phyloP scores from a whole-genome alignment of 1,139 yeast genomes.

The Pichia sp. region DNA sequence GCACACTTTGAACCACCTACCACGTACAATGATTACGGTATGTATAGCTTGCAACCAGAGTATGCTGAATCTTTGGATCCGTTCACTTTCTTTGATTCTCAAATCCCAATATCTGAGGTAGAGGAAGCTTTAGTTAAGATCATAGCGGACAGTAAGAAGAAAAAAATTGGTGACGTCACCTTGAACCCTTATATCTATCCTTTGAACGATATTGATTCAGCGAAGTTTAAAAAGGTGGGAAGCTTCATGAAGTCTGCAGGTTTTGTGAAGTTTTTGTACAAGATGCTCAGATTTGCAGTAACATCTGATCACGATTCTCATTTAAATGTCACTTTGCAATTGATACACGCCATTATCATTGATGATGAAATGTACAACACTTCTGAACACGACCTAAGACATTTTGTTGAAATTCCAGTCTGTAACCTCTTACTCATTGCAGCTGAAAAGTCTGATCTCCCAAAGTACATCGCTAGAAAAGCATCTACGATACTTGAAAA shows the following conservation, averaged over 20 bases:
- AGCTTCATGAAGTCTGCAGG: constrained; percentile 42
- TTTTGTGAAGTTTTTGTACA: constrained; percentile 53
- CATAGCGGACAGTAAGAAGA: constrained; percentile 28
- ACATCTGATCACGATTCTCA: constrained; percentile 37
- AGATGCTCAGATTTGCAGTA: constrained; percentile 46
- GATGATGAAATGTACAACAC: constrained; percentile 47
- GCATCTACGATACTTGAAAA: constrained; percentile 50
- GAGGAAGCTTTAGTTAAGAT: constrained; percentile 30
- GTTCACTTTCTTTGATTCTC: constrained; percentile 16
- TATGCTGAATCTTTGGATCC: constrained; percentile 60
- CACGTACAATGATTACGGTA: constrained; percentile 59
- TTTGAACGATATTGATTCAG: constrained; percentile 21
- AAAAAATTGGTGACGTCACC: constrained; percentile 38
- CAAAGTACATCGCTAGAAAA: constrained; percentile 41
- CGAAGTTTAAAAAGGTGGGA: constrained; percentile 35
- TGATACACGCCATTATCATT: constrained; percentile 54
- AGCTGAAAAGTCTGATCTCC: constrained; percentile 40
- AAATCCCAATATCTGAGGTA: constrained; percentile 36
- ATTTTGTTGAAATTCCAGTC: constrained; percentile 49
- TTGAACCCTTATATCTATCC: constrained; percentile 35
- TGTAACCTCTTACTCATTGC: constrained; percentile 45
- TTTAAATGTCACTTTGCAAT: constrained; percentile 54
- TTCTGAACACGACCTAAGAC: constrained; percentile 31
- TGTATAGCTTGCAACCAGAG: constrained; percentile 58
- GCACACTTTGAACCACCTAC: constrained; percentile 60